Evolutionary conservation across 108 stramenopile species (phyloP).

Genomic region (Epithemia pelagica): DNA sequence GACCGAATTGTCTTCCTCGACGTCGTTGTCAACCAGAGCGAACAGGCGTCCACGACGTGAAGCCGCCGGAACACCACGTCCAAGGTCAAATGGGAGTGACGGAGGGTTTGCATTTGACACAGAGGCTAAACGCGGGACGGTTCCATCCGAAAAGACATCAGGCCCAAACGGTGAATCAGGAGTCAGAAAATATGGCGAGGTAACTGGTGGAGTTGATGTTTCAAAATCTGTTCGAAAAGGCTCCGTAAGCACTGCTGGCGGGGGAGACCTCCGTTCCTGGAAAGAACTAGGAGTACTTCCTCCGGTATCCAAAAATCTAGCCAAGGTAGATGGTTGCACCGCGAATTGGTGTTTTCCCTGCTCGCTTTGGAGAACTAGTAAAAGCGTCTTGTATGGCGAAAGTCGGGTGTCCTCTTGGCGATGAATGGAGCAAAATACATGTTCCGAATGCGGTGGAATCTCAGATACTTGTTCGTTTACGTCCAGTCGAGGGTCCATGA

Average conservation of each 20-base stretch:
- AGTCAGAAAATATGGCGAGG: not conserved
- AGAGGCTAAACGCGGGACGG: not conserved
- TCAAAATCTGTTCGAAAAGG: not conserved
- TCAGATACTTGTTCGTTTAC: not conserved
- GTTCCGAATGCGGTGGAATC: not conserved
- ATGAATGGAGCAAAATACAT: not conserved
- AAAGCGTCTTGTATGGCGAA: not conserved
- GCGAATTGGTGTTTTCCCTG: not conserved
- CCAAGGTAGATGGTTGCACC: not conserved
- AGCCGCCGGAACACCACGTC: slow-evolving; percentile 13
- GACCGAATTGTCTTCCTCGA: slow-evolving; percentile 35
- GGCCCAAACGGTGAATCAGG: slow-evolving; percentile 4
- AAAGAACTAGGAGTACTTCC: not conserved
- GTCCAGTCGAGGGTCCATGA: slow-evolving; percentile 59
- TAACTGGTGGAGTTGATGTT: not conserved
- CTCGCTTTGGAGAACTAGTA: slow-evolving; percentile 8
- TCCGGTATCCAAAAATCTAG: not conserved
- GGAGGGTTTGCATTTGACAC: not conserved
- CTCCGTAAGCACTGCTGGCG: not conserved
- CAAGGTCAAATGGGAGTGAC: slow-evolving; percentile 1
- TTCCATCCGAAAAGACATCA: slow-evolving; percentile 1
- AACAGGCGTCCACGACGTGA: slow-evolving; percentile 70
- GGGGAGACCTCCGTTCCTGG: slow-evolving; percentile 5
- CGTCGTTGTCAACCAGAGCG: slow-evolving; percentile 72
- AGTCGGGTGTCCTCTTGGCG: not conserved